These are phyloP conservation scores for Syzygium jambos DNA, from an alignment of 345 rosid species.

Conservation along the genomic window DNA sequence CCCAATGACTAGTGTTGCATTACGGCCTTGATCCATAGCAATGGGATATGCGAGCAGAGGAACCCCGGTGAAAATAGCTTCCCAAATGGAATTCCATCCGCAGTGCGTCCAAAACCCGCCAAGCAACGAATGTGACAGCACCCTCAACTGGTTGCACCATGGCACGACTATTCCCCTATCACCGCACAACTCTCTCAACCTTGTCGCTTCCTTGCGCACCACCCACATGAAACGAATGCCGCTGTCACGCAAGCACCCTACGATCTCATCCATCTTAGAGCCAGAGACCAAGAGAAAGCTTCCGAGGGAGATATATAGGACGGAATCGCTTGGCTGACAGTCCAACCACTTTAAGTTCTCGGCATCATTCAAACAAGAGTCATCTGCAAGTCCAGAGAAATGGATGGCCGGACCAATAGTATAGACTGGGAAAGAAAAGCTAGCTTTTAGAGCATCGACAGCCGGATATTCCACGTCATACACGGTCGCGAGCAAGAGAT, in stretches of 20 bases:
- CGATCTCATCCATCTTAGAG: slow-evolving; percentile 24
- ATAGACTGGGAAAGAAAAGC: slow-evolving; percentile 7
- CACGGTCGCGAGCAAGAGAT: neutral
- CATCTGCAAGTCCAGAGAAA: slow-evolving; percentile 5
- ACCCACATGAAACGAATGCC: slow-evolving; percentile 30
- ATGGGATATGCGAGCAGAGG: slow-evolving; percentile 17
- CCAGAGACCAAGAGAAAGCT: slow-evolving; percentile 26
- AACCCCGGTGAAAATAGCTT: slow-evolving; percentile 14
- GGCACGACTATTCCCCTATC: slow-evolving; percentile 25
- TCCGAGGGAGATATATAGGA: slow-evolving; percentile 29
- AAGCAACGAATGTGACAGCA: slow-evolving; percentile 13
- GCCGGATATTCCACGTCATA: neutral
- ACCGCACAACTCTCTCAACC: neutral
- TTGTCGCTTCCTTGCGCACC: slow-evolving; percentile 7
- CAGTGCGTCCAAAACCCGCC: slow-evolving; percentile 29
- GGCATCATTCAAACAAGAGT: neutral
- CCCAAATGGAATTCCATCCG: slow-evolving; percentile 21
- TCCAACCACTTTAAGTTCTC: slow-evolving; percentile 20
- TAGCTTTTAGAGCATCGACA: neutral
- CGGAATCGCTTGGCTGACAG: slow-evolving; percentile 19
- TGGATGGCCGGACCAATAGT: slow-evolving; percentile 38
- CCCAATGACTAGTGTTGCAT: slow-evolving; percentile 3
- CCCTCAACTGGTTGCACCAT: slow-evolving; percentile 50
- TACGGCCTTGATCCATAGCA: slow-evolving; percentile 10
- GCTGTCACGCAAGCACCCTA: slow-evolving; percentile 15